A percentile compares a stretch with the other conserved stretches of the same genome.
phyloP scores from a whole-genome alignment of 2,329 filamentous ascomycete species.

The Leptographium lundbergii region DNA sequence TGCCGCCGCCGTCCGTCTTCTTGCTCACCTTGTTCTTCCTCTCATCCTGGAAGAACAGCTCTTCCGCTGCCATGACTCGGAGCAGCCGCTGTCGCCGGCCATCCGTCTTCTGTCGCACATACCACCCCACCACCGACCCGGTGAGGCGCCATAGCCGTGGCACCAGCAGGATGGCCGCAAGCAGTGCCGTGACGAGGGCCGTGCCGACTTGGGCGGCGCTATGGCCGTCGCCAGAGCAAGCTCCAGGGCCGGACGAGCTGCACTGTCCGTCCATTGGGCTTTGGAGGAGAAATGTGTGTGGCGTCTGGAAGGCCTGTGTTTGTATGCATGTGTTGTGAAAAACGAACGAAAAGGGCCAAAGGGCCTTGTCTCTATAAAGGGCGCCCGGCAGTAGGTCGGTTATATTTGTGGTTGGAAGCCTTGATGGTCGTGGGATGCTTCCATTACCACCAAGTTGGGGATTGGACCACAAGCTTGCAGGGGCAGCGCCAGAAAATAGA shows the following conservation, averaged over 20 bases:
- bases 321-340: not conserved
- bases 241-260: not conserved
- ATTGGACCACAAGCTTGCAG: no score
- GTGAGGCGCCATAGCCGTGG: slow-evolving; percentile 24
- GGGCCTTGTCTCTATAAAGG: not conserved
- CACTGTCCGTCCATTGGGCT: not conserved
- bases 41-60: slow-evolving; percentile 24
- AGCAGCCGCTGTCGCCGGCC: slow-evolving; percentile 48
- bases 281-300: not conserved
- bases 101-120: slow-evolving; percentile 49
- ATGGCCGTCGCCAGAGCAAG: not conserved
- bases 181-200: not conserved
- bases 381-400: not conserved
- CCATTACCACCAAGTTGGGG: no score
- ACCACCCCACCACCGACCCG: slow-evolving; percentile 42
- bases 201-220: not conserved
- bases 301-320: not conserved
- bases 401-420: not conserved
- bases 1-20: slow-evolving; percentile 13
- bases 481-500: no score
- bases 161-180: slow-evolving; percentile 20
- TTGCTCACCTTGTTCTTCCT: slow-evolving; percentile 21
- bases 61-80: slow-evolving; percentile 33
- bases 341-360: not conserved
- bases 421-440: not conserved